These are phyloP conservation scores for Aureobasidium sp. DNA, from an alignment of 2,329 filamentous ascomycete species.

Conservation along the genomic window DNA sequence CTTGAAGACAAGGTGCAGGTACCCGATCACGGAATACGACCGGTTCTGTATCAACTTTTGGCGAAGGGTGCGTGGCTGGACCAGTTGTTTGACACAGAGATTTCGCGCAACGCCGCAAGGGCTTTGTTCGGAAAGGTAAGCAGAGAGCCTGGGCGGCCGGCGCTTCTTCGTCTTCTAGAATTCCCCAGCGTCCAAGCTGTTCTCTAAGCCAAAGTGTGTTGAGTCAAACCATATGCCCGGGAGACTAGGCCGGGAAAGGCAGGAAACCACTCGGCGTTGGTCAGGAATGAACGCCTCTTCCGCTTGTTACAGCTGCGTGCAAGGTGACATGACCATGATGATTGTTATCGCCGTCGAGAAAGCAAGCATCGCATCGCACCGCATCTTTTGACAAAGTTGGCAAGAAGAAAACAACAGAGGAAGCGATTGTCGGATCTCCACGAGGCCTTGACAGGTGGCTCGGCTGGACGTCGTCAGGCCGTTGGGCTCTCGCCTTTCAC, in stretches of 20 bases:
- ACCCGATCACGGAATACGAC: neutral
- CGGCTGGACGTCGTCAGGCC: neutral
- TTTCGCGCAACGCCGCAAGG: neutral
- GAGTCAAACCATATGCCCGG: conserved; percentile 4
- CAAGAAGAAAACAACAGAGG: neutral
- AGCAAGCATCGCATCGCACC: neutral
- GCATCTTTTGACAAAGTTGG: neutral
- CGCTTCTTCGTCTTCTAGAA: conserved; percentile 13
- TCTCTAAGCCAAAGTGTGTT: neutral
- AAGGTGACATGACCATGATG: neutral
- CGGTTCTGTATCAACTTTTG: neutral
- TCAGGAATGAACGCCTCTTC: conserved; percentile 4
- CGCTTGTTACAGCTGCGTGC: neutral
- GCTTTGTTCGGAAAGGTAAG: neutral
- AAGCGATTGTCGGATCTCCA: neutral
- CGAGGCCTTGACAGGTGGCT: neutral
- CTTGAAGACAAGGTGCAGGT: conserved; percentile 2
- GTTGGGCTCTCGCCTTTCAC: neutral
- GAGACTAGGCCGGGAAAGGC: neutral
- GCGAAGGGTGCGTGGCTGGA: neutral
- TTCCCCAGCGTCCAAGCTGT: conserved; percentile 2
- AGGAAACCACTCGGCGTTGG: neutral
- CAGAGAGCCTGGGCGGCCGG: neutral
- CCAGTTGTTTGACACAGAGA: neutral
- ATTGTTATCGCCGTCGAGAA: neutral